Evolutionary conservation across 371 early-diverging fungal genomes (phyloP), one percentile per base, ranked within the genome.

Genomic region (Zychaea mexicana): DNA sequence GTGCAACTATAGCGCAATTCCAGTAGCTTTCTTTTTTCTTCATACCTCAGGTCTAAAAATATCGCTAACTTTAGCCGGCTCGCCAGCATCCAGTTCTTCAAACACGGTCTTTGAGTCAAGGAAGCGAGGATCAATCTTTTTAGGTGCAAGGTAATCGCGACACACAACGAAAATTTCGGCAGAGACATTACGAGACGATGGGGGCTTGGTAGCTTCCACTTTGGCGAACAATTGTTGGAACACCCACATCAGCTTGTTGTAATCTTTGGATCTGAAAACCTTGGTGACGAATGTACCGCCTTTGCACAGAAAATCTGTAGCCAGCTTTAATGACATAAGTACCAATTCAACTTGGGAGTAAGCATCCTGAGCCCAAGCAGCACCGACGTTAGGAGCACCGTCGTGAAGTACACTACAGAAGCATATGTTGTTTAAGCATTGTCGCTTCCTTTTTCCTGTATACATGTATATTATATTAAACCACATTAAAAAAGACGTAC

Each of bases 121-220:
- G 67, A 99, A 88, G 59, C 90, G 87, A 57, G 96, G 93, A 82
- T 99, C 99, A 67, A 99, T 92, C 74, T 93, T 91, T 71, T 97
- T 96, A 42, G 98, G 98, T 3, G 96, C 96, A 74, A 92, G 75
- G 82, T 89, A 99, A 65, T 93, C 96, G 33, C 90, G 85, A 82
- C 99, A 99, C 6, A 99, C 96, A 47, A 99, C 98, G 83, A 98
- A 99, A 68, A 99, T 99, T 88, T 99, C 99, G n/a, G 99, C 99
- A 66, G 99, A 99, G 26, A 99, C 99, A 65, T 93, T 96, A 86
- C 99, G 91, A 57, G 98, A 98, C 46, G 98, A 96, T n/a, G 98
- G 90, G 15, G 99, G 99, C 81, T 99, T 99, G 15, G 99, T 99
- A 10, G 99, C 98, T 78, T 99, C 97, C 65, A 99, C 99, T 67